Evolutionary conservation across 2,329 filamentous ascomycete genomes (phyloP), one percentile per base, ranked within the genome.

Genomic region (Penicillium sp.): DNA sequence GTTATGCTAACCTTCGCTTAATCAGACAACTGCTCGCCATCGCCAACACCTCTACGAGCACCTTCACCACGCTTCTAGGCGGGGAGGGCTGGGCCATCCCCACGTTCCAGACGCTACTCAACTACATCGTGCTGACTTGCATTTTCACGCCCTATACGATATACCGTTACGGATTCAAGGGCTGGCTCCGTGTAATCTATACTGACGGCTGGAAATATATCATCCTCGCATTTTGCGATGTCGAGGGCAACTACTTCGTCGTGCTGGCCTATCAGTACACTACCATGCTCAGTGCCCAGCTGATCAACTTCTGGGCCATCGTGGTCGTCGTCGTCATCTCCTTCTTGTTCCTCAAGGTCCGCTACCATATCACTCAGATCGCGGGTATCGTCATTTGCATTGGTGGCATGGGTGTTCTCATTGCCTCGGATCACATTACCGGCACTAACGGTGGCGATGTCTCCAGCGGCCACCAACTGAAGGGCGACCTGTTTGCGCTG

Each of bases 241-340:
- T 98, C 53, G 86, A 97, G 79, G 95, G 95, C 63, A 99, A 99
- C 80, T 99, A 97, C 82, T 98, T 98, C 75, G 93, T 93, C 71
- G 94, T 99, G 54, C 84, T 97, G 53, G 95, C 94, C 5, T 99
- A 98, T 81, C 85, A 90, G 61, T 88, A 96, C 82, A 97, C 94
- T 57, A 97, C 93, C 71, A 89, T 97, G 69, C 84, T 98, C 52
- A 95, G 90, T 22, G 93, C 93, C 16, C 93, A 98, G 82, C 85
- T 99, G 55, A 92, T 99, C 80, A 97, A 97, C 83, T 98, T 98
- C 81, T 98, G 94, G 94, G 91, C 93, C 69, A 98, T 99, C 68
- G 91, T 96, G 54, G 88, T 94, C 64, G 95, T 99, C 25, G 92
- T 98, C 22, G 74, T 90, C 63, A 80, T 97, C 66, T 97, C 92